Conservation (phyloP, 768 basidiomycete species). For the Rhizopogon salebrosus region DNA sequence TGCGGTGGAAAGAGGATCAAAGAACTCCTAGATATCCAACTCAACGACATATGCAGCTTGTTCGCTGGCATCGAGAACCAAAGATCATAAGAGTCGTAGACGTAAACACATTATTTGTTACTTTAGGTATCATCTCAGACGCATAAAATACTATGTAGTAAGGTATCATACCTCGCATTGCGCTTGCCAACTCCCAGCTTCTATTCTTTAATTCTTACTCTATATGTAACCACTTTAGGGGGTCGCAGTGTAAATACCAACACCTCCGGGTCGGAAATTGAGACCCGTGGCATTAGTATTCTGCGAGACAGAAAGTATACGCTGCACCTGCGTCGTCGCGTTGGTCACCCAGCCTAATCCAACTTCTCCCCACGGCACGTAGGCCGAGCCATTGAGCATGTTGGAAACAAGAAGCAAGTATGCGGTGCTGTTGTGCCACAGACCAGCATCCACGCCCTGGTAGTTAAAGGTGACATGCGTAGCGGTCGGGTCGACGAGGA, state of each 20-base stretch:
- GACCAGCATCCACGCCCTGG: constrained; percentile 18
- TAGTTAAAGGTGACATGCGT: constrained; percentile 7
- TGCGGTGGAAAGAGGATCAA: no score
- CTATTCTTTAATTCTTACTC: background rate
- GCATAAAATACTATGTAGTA: background rate
- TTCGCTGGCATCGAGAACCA: no score
- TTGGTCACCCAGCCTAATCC: constrained; percentile 14
- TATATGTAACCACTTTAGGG: background rate
- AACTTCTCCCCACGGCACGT: constrained; percentile 14
- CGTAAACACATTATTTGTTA: background rate
- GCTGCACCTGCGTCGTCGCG: constrained; percentile 13
- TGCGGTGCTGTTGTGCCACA: constrained; percentile 17
- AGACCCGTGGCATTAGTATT: constrained; percentile 17
- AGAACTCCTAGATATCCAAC: no score
- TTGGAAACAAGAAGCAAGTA: constrained; percentile 20
- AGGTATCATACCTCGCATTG: background rate
- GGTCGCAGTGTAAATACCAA: constrained; percentile 19
- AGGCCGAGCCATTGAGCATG: background rate
- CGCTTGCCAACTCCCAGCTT: no score
- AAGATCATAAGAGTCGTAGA: background rate
- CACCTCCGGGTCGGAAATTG: constrained; percentile 9
- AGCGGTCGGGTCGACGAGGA: constrained; percentile 11
- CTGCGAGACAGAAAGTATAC: constrained; percentile 8
- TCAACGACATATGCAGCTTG: no score
- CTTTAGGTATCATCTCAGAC: background rate